phyloP scores from a whole-genome alignment of 169 alveolate species.

The Ichthyophthirius multifiliis region DNA sequence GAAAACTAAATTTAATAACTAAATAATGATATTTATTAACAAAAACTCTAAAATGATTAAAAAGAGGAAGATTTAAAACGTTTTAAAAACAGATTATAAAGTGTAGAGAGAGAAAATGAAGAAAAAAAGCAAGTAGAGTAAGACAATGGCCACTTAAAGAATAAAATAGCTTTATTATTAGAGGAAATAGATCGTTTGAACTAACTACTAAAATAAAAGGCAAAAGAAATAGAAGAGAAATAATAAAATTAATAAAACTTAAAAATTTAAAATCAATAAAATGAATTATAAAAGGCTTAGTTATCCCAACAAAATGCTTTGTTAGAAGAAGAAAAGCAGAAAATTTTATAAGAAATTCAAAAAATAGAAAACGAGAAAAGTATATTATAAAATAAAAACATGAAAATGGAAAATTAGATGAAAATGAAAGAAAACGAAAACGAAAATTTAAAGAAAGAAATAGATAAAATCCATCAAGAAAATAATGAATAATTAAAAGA shows the following conservation, averaged over 20 bases:
- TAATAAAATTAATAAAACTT: no score
- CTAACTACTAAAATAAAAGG: not conserved
- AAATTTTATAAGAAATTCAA: not conserved
- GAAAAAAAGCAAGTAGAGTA: not conserved
- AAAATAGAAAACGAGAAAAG: not conserved
- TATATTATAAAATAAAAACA: not conserved
- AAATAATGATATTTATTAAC: not conserved
- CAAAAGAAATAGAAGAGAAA: not conserved
- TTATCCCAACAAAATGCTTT: no score
- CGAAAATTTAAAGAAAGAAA: not conserved
- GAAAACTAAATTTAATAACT: not conserved
- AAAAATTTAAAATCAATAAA: no score
- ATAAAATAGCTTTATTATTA: not conserved
- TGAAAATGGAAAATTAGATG: not conserved
- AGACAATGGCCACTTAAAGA: not conserved
- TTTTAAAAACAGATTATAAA: not conserved
- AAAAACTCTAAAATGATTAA: not conserved
- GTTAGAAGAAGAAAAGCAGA: not conserved
- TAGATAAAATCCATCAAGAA: not conserved
- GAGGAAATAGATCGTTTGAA: not conserved
- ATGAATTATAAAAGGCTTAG: no score
- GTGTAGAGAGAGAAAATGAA: not conserved
- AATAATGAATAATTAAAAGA: not conserved
- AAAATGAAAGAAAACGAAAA: not conserved
- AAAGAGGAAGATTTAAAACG: constrained; percentile 3